Evolutionary conservation across 805 yeast genomes (phyloP).

Genomic region (Nematodospora valgi): DNA sequence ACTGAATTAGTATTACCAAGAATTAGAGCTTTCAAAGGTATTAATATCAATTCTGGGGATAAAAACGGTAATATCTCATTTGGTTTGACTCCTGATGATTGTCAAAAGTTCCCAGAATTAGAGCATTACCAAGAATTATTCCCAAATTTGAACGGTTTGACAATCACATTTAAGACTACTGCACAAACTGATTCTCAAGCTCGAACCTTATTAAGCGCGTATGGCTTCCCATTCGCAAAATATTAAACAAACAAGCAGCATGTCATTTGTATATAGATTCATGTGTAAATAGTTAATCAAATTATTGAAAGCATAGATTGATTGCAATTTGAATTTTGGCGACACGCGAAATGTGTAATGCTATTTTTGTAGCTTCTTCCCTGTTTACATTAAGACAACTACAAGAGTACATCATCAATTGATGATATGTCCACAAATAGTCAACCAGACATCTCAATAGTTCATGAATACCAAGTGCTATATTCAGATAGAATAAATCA

Average conservation of each 20-base stretch:
- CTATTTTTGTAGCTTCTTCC: no score
- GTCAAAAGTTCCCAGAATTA: constrained; percentile 86
- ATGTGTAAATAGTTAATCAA: no score
- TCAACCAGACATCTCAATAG: constrained; percentile 32
- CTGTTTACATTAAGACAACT: no score
- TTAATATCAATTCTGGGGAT: constrained; percentile 77
- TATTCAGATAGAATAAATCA: constrained; percentile 45
- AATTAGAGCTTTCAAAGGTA: constrained; percentile 81
- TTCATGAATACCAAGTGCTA: constrained; percentile 45
- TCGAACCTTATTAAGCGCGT: constrained; percentile 73
- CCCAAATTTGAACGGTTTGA: constrained; percentile 84
- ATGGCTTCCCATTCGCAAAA: constrained; percentile 70
- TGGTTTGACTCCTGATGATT: constrained; percentile 75
- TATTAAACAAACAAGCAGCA: constrained; percentile 11
- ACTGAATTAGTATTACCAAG: constrained; percentile 93
- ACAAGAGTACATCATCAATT: neutral
- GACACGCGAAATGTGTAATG: no score
- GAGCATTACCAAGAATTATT: constrained; percentile 86
- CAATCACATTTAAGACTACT: constrained; percentile 77
- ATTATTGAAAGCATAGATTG: no score
- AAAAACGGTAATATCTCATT: constrained; percentile 80
- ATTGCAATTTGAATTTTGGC: no score
- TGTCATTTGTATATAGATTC: no score
- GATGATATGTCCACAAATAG: neutral
- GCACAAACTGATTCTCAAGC: constrained; percentile 93